These are phyloP conservation scores for Aureobasidium lini DNA, from an alignment of 2,329 filamentous ascomycete genomes.

Conservation along the genomic window DNA sequence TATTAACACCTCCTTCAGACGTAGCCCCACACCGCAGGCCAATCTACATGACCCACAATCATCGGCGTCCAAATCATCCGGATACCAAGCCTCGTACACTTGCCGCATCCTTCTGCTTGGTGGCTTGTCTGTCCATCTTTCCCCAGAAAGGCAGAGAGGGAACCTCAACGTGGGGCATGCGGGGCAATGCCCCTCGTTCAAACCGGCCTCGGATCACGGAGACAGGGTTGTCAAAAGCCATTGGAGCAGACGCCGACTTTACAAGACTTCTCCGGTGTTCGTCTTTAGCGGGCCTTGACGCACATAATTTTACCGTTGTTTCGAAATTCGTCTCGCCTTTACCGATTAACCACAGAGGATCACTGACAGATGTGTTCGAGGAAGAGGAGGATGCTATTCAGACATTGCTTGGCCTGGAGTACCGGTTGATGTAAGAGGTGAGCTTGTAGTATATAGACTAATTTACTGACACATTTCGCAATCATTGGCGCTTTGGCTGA, in stretches of 20 bases:
- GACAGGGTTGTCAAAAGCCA: neutral
- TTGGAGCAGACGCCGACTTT: neutral
- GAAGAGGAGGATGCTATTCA: too few species aligned
- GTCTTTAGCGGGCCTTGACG: neutral
- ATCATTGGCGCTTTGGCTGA: constrained; percentile 6
- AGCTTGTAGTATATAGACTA: too few species aligned
- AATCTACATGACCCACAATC: neutral
- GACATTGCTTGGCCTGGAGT: too few species aligned
- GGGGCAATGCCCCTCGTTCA: constrained; percentile 6
- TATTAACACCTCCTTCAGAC: neutral
- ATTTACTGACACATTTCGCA: neutral
- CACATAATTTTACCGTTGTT: neutral
- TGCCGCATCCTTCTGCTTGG: neutral
- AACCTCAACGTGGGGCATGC: constrained; percentile 7
- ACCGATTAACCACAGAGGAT: neutral
- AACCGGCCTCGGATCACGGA: neutral
- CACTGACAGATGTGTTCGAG: too few species aligned
- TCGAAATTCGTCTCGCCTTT: neutral
- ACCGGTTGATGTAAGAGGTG: too few species aligned
- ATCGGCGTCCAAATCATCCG: neutral
- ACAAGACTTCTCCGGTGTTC: neutral
- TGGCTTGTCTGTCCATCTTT: neutral
- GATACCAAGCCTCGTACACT: neutral
- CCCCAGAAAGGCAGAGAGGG: neutral
- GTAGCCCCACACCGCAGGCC: neutral